Conservation (phyloP, 2,329 filamentous ascomycete species). For the Leptosphaerulina australis region DNA sequence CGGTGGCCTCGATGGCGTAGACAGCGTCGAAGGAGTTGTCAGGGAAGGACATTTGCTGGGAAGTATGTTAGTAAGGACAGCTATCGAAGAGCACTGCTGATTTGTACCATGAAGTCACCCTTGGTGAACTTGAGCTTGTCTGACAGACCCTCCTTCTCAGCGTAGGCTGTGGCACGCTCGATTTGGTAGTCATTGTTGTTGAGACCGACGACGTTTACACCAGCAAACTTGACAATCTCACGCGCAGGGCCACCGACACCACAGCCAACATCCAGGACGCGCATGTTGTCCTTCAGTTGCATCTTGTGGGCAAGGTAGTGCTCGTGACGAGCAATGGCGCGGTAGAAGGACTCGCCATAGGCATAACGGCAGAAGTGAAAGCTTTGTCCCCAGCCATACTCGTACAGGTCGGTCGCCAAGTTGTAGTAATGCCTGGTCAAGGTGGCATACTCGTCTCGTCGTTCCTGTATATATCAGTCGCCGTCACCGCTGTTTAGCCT, state of each 20-base stretch:
- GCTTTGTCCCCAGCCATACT: conserved; percentile 93
- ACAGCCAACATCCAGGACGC: conserved; percentile 93
- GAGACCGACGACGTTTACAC: conserved; percentile 83
- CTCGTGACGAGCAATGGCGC: conserved; percentile 94
- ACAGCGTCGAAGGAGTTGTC: conserved; percentile 92
- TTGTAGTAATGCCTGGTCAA: conserved; percentile 97
- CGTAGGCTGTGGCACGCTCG: conserved; percentile 86
- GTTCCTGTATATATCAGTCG: conserved; percentile 61
- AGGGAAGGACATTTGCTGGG: conserved; percentile 88
- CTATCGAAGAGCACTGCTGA: no score
- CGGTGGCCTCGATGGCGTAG: conserved; percentile 96
- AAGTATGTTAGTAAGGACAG: conserved; percentile 15
- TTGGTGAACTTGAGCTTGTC: conserved; percentile 86
- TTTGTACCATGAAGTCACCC: conserved; percentile 86
- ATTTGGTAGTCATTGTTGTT: conserved; percentile 99
- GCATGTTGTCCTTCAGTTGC: conserved; percentile 82
- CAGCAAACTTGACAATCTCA: conserved; percentile 95
- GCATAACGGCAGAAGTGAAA: conserved; percentile 99
- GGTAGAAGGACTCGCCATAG: conserved; percentile 81
- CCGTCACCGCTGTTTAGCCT: conserved; percentile 1
- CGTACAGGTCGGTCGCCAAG: conserved; percentile 92
- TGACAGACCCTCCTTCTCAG: conserved; percentile 77
- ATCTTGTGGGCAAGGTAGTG: conserved; percentile 95
- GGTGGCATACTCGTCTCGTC: conserved; percentile 87
- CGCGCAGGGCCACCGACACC: conserved; percentile 94